phyloP scores from a whole-genome alignment of 257 asterid species.

The Gynochthodes officinalis region DNA sequence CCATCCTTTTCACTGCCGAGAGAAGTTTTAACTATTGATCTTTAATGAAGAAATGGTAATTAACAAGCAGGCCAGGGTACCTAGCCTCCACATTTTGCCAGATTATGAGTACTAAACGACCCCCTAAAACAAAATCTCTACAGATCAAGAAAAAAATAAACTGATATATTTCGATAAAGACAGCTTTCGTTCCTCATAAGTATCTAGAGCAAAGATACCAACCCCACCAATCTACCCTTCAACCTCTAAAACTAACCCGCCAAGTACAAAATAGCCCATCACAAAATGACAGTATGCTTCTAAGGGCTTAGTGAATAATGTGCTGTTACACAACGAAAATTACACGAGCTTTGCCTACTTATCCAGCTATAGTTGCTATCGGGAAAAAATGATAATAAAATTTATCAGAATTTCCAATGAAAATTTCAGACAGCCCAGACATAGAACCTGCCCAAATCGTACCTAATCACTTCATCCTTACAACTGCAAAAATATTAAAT shows the following conservation, averaged over 20 bases:
- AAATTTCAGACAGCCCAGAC: slow-evolving; percentile 24
- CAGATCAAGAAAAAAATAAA: not conserved
- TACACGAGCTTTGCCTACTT: slow-evolving; percentile 12
- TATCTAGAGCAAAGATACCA: not conserved
- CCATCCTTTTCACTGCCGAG: too few species aligned
- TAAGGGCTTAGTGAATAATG: not conserved
- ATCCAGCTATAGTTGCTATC: slow-evolving; percentile 17
- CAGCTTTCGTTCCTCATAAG: not conserved
- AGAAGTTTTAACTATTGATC: too few species aligned
- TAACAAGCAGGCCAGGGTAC: not conserved
- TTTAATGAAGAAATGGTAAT: too few species aligned
- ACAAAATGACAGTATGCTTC: not conserved
- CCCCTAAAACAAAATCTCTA: not conserved
- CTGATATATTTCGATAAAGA: not conserved
- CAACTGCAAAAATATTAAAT: slow-evolving; percentile 15
- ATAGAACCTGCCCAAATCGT: slow-evolving; percentile 1
- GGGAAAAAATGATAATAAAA: slow-evolving; percentile 10
- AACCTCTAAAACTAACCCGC: not conserved
- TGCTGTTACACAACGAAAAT: slow-evolving; percentile 14
- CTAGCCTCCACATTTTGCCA: not conserved
- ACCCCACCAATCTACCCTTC: not conserved
- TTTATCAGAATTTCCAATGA: slow-evolving; percentile 10
- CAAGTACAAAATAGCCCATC: slow-evolving; percentile 17
- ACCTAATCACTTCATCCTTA: slow-evolving; percentile 11
- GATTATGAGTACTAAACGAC: not conserved